Conservation (phyloP, 176 grass and related monocot genomes). For the Aegilops speltoides region DNA sequence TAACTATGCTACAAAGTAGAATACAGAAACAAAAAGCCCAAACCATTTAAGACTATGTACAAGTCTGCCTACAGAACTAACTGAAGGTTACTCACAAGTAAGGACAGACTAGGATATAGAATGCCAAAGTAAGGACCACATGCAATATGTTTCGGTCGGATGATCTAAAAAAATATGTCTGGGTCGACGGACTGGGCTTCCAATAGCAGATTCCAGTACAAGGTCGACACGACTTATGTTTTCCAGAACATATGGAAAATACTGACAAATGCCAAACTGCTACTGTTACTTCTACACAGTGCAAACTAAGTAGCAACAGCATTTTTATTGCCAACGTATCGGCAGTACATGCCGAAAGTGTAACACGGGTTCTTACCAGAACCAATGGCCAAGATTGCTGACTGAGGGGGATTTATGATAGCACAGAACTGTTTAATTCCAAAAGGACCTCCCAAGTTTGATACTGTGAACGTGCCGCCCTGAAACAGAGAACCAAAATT, state of each 20-base stretch:
- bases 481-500: slow-evolving; percentile 39
- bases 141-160: not conserved
- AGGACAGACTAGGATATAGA: not conserved
- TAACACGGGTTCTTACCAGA: slow-evolving; percentile 52
- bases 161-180: not conserved
- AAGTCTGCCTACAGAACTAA: not conserved
- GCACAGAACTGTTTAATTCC: slow-evolving; percentile 97
- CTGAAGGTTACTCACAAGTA: not conserved
- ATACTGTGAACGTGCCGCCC: slow-evolving; percentile 93
- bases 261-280: not conserved
- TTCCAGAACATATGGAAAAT: not conserved
- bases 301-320: not conserved
- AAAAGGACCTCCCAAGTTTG: slow-evolving; percentile 93
- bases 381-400: slow-evolving; percentile 90
- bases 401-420: slow-evolving; percentile 94
- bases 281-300: not conserved
- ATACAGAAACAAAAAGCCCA: not conserved
- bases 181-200: not conserved
- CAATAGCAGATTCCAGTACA: not conserved
- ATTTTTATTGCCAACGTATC: not conserved
- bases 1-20: not conserved
- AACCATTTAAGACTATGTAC: no score
- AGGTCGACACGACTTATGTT: not conserved
- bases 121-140: not conserved
- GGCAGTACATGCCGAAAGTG: not conserved